Evolutionary conservation across 2,329 filamentous ascomycete genomes (phyloP).

Genomic region (Pseudogymnoascus sp.): DNA sequence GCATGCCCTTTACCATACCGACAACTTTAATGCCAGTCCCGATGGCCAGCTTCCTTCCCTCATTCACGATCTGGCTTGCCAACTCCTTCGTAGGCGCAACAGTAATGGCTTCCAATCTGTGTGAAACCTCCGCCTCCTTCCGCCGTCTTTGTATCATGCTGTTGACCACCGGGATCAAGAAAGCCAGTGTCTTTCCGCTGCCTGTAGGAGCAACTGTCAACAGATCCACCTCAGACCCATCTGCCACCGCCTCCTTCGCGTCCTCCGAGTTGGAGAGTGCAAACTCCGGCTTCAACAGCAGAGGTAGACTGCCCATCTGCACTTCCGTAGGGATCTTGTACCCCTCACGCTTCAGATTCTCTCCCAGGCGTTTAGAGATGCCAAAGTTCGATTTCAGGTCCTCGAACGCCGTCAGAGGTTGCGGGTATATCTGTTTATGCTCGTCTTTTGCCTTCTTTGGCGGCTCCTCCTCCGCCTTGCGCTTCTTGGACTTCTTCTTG

Average conservation of each 20-base stretch:
- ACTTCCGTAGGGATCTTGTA: conserved; percentile 89
- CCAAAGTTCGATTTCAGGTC: conserved; percentile 64
- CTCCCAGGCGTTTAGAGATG: conserved; percentile 65
- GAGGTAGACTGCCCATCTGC: conserved; percentile 76
- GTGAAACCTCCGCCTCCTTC: conserved; percentile 34
- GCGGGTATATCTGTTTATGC: conserved; percentile 61
- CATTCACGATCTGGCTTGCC: conserved; percentile 72
- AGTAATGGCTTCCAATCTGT: conserved; percentile 59
- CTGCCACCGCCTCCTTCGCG: conserved; percentile 26
- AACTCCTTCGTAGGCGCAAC: conserved; percentile 74
- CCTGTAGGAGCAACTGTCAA: conserved; percentile 88
- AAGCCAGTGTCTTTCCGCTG: conserved; percentile 92
- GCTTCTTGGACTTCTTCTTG: conserved; percentile 53
- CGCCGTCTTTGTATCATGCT: conserved; percentile 54
- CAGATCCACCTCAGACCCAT: conserved; percentile 53
- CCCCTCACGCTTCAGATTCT: conserved; percentile 76
- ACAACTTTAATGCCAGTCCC: conserved; percentile 74
- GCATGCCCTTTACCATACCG: conserved; percentile 80
- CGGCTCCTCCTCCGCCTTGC: conserved; percentile 34
- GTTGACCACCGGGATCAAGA: conserved; percentile 80
- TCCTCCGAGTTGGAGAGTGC: conserved; percentile 37
- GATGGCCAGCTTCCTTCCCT: conserved; percentile 72
- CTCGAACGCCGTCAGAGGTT: conserved; percentile 70
- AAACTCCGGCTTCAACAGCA: conserved; percentile 57
- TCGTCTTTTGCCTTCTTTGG: conserved; percentile 42